phyloP scores from a whole-genome alignment of 495 filamentous ascomycete species.

The Penicillium angulare region DNA sequence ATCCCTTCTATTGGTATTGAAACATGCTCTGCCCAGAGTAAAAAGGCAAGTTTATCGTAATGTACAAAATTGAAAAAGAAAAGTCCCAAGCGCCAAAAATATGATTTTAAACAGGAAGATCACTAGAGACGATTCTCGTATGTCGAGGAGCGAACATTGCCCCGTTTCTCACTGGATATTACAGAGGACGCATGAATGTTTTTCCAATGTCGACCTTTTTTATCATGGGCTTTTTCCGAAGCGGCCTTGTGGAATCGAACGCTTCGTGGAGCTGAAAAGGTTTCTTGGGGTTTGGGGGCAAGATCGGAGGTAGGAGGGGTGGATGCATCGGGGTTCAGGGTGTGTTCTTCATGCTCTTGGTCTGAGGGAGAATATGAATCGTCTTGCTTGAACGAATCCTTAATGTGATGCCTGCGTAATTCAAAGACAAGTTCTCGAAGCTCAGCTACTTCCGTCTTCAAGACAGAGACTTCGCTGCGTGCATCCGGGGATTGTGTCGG shows the following conservation, averaged over 20 bases:
- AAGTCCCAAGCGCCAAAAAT: not conserved
- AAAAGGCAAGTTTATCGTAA: slow-evolving; percentile 10
- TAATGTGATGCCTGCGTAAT: slow-evolving; percentile 24
- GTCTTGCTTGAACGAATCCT: slow-evolving; percentile 12
- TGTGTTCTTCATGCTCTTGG: slow-evolving; percentile 1
- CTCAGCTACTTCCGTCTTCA: slow-evolving; percentile 34
- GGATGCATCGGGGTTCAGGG: not conserved
- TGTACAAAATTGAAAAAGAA: slow-evolving; percentile 12
- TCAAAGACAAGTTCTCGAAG: slow-evolving; percentile 36
- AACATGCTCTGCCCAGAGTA: not conserved
- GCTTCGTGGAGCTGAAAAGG: not conserved
- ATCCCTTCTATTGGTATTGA: slow-evolving; percentile 13
- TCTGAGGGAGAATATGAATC: not conserved
- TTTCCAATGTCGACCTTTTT: not conserved
- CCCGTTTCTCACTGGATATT: no score
- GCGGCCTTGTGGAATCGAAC: slow-evolving; percentile 10
- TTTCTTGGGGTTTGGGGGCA: not conserved
- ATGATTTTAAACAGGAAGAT: no score
- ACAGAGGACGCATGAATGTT: not conserved
- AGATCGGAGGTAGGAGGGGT: not conserved
- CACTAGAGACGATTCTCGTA: no score
- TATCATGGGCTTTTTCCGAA: not conserved
- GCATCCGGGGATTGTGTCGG: slow-evolving; percentile 1
- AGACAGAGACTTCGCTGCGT: slow-evolving; percentile 24
- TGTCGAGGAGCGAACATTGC: not conserved